These are phyloP conservation scores for Mortierella sp. DNA, from an alignment of 371 early-diverging fungal species.

Conservation along the genomic window DNA sequence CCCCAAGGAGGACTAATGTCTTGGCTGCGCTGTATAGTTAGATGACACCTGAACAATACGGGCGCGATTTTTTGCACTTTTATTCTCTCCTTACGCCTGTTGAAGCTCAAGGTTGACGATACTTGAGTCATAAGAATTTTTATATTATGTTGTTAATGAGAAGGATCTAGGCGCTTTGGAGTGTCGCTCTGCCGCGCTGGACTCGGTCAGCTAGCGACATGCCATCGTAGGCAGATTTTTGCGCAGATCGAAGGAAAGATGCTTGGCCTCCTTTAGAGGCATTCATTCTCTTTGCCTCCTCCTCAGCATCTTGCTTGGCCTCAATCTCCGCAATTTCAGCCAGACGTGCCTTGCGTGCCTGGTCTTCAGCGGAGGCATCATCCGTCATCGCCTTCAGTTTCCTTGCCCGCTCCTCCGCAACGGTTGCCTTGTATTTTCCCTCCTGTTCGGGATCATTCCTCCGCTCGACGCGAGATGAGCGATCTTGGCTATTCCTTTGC, in stretches of 20 bases:
- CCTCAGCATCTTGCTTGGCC: constrained; percentile 45
- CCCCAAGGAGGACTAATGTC: too few species aligned
- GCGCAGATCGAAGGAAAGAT: constrained; percentile 31
- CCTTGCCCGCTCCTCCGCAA: constrained; percentile 40
- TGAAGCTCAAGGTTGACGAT: too few species aligned
- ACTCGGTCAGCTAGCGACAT: constrained; percentile 45
- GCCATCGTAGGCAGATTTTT: constrained; percentile 31
- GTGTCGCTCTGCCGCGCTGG: constrained; percentile 44
- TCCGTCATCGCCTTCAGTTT: constrained; percentile 38
- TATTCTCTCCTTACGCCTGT: too few species aligned
- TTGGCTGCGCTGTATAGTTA: too few species aligned
- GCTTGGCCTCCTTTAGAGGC: constrained; percentile 34
- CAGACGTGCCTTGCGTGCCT: constrained; percentile 24
- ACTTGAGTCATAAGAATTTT: too few species aligned
- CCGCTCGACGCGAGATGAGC: neutral
- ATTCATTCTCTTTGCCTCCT: constrained; percentile 31
- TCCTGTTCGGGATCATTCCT: neutral
- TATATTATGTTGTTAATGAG: too few species aligned
- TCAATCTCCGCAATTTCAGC: constrained; percentile 37
- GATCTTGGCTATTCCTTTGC: neutral
- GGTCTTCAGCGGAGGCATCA: constrained; percentile 31
- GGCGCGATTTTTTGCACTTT: too few species aligned
- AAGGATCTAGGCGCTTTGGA: constrained; percentile 7
- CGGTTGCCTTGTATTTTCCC: constrained; percentile 7
- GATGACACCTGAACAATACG: too few species aligned